Conservation (phyloP, 495 filamentous ascomycete genomes). For the Penicillium lividum region DNA sequence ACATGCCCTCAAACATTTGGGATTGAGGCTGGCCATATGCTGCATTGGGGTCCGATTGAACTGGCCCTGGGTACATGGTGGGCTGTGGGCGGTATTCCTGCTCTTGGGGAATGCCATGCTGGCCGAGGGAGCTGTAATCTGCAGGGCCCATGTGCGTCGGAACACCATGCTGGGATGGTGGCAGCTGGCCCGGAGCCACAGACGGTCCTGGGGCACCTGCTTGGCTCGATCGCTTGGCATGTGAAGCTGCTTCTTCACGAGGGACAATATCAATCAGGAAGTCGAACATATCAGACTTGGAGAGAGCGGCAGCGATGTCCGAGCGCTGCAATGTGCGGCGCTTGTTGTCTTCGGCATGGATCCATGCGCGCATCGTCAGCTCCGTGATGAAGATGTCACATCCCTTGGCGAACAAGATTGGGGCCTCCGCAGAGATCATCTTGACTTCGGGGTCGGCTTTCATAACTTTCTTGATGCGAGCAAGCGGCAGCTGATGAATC, state of each 20-base stretch:
- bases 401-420: constrained; percentile 96
- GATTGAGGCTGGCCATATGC: constrained; percentile 73
- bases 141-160: constrained; percentile 65
- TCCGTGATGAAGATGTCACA: constrained; percentile 99
- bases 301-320: constrained; percentile 91
- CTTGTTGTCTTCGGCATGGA: constrained; percentile 99
- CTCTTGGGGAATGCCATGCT: constrained; percentile 64
- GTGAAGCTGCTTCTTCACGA: constrained; percentile 83
- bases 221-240: constrained; percentile 74
- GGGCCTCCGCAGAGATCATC: constrained; percentile 98
- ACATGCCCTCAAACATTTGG: constrained; percentile 88
- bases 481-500: constrained; percentile 90
- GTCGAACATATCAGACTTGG: constrained; percentile 99
- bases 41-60: constrained; percentile 67
- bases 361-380: constrained; percentile 99
- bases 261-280: constrained; percentile 99
- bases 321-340: constrained; percentile 90
- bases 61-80: constrained; percentile 75
- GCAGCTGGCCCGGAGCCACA: constrained; percentile 54
- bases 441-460: constrained; percentile 99
- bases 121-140: constrained; percentile 63
- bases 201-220: constrained; percentile 51
- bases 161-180: constrained; percentile 60
- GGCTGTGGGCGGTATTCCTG: constrained; percentile 77
- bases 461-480: constrained; percentile 99